Evolutionary conservation across 2,329 filamentous ascomycete genomes (phyloP).

Genomic region (Aspergillus neotritici): DNA sequence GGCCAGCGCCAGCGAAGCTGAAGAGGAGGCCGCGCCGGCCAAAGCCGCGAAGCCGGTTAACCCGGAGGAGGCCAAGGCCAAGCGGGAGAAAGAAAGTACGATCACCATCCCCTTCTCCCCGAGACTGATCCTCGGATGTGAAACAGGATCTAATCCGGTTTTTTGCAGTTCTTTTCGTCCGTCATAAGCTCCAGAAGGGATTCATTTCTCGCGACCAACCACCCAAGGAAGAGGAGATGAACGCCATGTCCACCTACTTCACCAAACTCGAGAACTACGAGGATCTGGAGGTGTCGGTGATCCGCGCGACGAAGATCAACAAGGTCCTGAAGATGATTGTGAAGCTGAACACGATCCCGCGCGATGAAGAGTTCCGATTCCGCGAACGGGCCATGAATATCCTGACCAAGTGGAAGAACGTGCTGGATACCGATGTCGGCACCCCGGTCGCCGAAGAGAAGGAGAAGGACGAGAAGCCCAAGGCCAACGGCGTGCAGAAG

Average conservation of each 20-base stretch:
- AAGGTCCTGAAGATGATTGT: conserved; percentile 94
- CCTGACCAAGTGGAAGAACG: conserved; percentile 82
- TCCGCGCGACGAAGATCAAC: conserved; percentile 91
- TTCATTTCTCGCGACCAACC: conserved; percentile 78
- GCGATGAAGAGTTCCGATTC: conserved; percentile 84
- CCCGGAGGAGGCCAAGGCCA: conserved; percentile 50
- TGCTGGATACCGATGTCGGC: conserved; percentile 59
- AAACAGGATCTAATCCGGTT: conserved; percentile 12
- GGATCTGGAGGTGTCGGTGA: conserved; percentile 83
- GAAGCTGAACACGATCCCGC: conserved; percentile 78
- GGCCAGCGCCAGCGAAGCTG: conserved; percentile 51
- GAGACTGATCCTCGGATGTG: no score
- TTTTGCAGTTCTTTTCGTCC: conserved; percentile 71
- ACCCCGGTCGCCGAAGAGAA: conserved; percentile 33
- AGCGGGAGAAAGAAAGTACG: conserved; percentile 54
- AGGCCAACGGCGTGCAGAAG: conserved; percentile 40
- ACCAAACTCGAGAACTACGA: conserved; percentile 72
- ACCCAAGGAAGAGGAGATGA: conserved; percentile 68
- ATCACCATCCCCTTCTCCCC: not conserved
- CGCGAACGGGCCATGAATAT: conserved; percentile 74
- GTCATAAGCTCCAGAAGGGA: conserved; percentile 91
- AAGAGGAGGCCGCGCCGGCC: conserved; percentile 52
- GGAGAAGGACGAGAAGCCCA: conserved; percentile 41
- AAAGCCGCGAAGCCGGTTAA: conserved; percentile 51
- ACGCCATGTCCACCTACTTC: conserved; percentile 40